phyloP scores from a whole-genome alignment of 805 yeast species.

The Alloascoidea hylecoeti region DNA sequence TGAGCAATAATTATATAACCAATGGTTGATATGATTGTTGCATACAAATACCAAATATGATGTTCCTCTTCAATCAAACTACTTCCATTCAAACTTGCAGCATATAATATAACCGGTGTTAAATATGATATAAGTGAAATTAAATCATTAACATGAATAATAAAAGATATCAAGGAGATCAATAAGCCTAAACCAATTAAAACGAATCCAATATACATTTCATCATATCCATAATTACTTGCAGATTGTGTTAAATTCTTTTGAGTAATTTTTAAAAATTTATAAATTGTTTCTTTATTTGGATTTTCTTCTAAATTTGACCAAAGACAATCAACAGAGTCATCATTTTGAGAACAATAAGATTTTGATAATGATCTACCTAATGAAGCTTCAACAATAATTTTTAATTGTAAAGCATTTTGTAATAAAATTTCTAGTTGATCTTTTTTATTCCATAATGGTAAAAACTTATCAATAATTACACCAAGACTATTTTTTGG shows the following conservation, averaged over 20 bases:
- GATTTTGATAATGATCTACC: neutral
- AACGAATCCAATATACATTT: conserved; percentile 29
- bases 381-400: conserved; percentile 6
- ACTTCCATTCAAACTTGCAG: conserved; percentile 62
- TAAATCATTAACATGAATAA: neutral
- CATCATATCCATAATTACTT: conserved; percentile 52
- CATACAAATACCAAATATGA: conserved; percentile 86
- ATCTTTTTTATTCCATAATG: conserved; percentile 36
- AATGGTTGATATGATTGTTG: conserved; percentile 14
- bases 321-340: conserved; percentile 8
- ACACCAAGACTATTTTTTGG: conserved; percentile 70
- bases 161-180: conserved; percentile 9
- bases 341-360: conserved; percentile 3
- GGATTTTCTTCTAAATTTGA: conserved; percentile 2
- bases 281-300: conserved; percentile 11
- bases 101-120: conserved; percentile 22
- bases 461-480: conserved; percentile 41
- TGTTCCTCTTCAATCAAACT: conserved; percentile 93
- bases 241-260: conserved; percentile 39
- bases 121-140: conserved; percentile 9
- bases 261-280: conserved; percentile 33
- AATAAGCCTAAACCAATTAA: conserved; percentile 18
- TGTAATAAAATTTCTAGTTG: conserved; percentile 38
- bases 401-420: conserved; percentile 16
- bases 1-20: neutral